Conservation (phyloP, 176 grass and related monocot species). For the Puya raimondii region DNA sequence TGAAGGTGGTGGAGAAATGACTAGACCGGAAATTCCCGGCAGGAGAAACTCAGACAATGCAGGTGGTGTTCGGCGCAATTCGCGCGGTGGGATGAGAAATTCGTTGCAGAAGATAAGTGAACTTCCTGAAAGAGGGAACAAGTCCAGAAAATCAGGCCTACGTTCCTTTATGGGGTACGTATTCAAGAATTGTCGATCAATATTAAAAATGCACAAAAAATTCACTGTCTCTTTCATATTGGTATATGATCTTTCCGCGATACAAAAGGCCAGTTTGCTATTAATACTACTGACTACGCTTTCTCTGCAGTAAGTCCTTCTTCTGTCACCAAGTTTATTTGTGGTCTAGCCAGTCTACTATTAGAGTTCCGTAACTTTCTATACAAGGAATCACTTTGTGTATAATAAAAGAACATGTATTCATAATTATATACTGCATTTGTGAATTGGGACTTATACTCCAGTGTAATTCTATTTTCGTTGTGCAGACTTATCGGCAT, state of each 20-base stretch:
- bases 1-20: slow-evolving; percentile 24
- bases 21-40: slow-evolving; percentile 11
- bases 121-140: slow-evolving; percentile 49
- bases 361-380: too few species aligned
- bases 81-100: slow-evolving; percentile 34
- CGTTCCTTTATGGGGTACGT: slow-evolving; percentile 72
- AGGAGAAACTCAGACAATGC: slow-evolving; percentile 55
- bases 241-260: too few species aligned
- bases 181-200: not conserved
- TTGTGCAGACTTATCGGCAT: slow-evolving; percentile 49
- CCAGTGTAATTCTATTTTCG: not conserved
- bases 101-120: slow-evolving; percentile 78
- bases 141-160: slow-evolving; percentile 57
- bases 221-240: too few species aligned
- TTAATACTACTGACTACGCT: too few species aligned
- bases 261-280: too few species aligned
- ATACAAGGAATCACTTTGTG: too few species aligned
- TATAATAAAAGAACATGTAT: too few species aligned
- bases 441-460: not conserved
- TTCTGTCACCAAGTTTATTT: too few species aligned
- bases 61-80: slow-evolving; percentile 28
- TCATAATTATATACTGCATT: too few species aligned
- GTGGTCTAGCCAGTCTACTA: too few species aligned
- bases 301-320: too few species aligned
- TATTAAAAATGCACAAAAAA: too few species aligned